Evolutionary conservation across 768 basidiomycete species (phyloP).

Genomic region (Brasilioporus rufonigricans): DNA sequence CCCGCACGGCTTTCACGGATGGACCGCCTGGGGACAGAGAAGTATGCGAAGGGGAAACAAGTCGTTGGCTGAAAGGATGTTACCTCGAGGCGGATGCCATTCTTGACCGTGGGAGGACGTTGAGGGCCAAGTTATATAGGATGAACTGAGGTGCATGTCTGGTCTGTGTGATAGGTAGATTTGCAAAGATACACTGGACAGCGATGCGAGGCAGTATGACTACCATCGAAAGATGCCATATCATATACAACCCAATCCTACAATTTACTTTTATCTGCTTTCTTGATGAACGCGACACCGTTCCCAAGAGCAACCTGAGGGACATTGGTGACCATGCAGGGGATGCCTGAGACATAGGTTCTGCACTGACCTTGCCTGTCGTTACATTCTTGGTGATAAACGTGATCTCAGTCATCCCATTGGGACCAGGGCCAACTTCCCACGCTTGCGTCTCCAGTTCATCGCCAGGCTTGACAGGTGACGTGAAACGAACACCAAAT

Average conservation of each 20-base stretch:
- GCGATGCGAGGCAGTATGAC: background rate
- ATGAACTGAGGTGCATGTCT: background rate
- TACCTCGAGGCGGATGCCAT: conserved; percentile 70
- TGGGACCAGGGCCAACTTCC: conserved; percentile 68
- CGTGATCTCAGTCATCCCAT: conserved; percentile 55
- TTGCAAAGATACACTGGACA: background rate
- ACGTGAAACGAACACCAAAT: conserved; percentile 75
- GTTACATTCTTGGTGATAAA: conserved; percentile 61
- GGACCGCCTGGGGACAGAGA: conserved; percentile 26
- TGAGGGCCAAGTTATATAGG: conserved; percentile 33
- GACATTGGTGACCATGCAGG: background rate
- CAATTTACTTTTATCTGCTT: conserved; percentile 44
- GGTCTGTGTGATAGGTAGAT: background rate
- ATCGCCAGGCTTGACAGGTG: conserved; percentile 83
- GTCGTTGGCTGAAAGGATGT: conserved; percentile 89
- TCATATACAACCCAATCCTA: conserved; percentile 14
- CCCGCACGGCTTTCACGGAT: conserved; percentile 71
- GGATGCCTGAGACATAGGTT: background rate
- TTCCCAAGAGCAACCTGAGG: conserved; percentile 51
- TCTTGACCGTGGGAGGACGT: conserved; percentile 56
- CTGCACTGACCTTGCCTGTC: conserved; percentile 50
- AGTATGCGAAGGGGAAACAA: conserved; percentile 46
- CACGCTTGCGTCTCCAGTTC: conserved; percentile 74
- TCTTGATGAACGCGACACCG: conserved; percentile 64
- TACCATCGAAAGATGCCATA: background rate